phyloP scores from a whole-genome alignment of 1,284 basidiomycete genomes.

The Trichosporon asahii region DNA sequence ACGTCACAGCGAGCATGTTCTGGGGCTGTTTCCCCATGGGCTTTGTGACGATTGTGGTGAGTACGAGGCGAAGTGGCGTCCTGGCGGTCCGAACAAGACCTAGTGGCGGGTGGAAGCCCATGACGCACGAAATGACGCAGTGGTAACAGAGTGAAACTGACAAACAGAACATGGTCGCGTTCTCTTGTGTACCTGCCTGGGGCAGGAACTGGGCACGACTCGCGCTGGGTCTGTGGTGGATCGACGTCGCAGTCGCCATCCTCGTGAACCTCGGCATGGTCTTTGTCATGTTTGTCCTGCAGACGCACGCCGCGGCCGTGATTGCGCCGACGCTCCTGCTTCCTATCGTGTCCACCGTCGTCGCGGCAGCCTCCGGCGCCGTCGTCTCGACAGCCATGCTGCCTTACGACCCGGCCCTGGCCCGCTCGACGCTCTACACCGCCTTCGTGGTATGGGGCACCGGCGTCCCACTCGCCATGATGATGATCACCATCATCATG shows the following conservation, averaged over 20 bases:
- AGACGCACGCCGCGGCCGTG: constrained; percentile 59
- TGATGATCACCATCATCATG: constrained; percentile 60
- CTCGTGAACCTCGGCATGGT: constrained; percentile 15
- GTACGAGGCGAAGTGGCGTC: constrained; percentile 27
- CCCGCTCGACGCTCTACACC: constrained; percentile 59
- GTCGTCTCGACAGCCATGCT: constrained; percentile 58
- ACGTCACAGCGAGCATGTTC: constrained; percentile 66
- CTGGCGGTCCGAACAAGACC: too few species aligned
- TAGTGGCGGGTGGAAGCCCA: too few species aligned
- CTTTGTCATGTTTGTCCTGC: constrained; percentile 59
- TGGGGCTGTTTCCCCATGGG: constrained; percentile 70
- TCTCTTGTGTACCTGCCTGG: constrained; percentile 50
- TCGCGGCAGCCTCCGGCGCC: constrained; percentile 64
- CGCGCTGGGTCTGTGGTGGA: constrained; percentile 72
- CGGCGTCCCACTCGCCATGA: constrained; percentile 56
- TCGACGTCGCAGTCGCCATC: constrained; percentile 61
- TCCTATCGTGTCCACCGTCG: constrained; percentile 68
- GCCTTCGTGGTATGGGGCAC: constrained; percentile 54
- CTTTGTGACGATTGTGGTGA: constrained; percentile 61
- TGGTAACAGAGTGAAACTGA: constrained; percentile 22
- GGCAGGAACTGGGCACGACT: constrained; percentile 60
- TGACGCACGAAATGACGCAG: too few species aligned
- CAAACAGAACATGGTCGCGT: constrained; percentile 54
- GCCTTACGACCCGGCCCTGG: constrained; percentile 55
- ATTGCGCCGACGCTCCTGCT: constrained; percentile 67